Evolutionary conservation across 495 filamentous ascomycete genomes (phyloP).

Genomic region (Podospora bellae-mahoneyi): DNA sequence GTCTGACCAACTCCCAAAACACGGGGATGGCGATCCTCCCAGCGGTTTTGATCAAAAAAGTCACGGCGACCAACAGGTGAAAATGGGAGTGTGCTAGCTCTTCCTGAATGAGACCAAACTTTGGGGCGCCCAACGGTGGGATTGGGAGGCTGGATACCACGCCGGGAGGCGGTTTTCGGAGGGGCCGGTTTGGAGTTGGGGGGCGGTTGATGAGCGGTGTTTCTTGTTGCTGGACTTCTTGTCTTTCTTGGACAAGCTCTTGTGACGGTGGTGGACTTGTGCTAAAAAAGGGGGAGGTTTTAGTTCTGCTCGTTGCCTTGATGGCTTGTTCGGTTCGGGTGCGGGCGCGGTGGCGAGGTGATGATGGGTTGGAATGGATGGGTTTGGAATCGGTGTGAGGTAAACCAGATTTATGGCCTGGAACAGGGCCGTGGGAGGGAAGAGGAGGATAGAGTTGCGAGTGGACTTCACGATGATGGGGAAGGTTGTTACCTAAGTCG

Average conservation of each 20-base stretch:
- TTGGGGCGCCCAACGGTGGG: slow-evolving; percentile 57
- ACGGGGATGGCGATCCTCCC: slow-evolving; percentile 74
- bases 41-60: slow-evolving; percentile 78
- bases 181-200: slow-evolving; percentile 12
- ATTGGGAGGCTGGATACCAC: slow-evolving; percentile 65
- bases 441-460: background rate
- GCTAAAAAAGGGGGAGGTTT: slow-evolving; percentile 43
- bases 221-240: background rate
- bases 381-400: background rate
- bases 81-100: slow-evolving; percentile 68
- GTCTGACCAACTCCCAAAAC: slow-evolving; percentile 62
- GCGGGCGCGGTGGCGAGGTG: background rate
- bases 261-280: slow-evolving; percentile 8
- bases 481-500: background rate
- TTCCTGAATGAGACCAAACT: slow-evolving; percentile 83
- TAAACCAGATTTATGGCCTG: too few species aligned
- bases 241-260: background rate
- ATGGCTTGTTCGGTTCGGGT: slow-evolving; percentile 11
- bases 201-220: slow-evolving; percentile 10
- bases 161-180: slow-evolving; percentile 33
- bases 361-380: background rate
- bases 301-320: slow-evolving; percentile 22
- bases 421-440: too few species aligned
- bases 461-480: background rate
- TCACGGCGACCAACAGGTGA: slow-evolving; percentile 67